These are phyloP conservation scores for Henckelia pumila DNA, from an alignment of 257 asterid genomes.

Conservation along the genomic window DNA sequence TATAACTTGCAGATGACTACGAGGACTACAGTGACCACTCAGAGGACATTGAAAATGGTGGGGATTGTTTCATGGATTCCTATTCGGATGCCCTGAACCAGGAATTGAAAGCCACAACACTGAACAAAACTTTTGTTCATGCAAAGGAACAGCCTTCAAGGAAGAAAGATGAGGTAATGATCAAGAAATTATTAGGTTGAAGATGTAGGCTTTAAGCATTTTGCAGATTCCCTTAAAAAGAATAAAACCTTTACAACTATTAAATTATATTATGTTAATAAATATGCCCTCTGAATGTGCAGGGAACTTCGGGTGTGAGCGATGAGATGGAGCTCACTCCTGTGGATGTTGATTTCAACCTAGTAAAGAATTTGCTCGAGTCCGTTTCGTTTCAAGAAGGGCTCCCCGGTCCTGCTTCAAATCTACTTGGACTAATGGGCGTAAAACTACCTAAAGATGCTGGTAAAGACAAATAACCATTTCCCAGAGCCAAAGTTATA, in stretches of 20 bases:
- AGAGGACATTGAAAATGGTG: conserved; percentile 52
- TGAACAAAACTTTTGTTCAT: conserved; percentile 62
- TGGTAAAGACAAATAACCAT: conserved; percentile 50
- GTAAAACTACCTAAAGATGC: conserved; percentile 67
- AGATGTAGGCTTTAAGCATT: background rate
- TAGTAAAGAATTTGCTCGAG: conserved; percentile 75
- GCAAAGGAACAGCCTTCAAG: conserved; percentile 48
- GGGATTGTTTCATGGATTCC: conserved; percentile 62
- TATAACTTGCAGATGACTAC: conserved; percentile 54
- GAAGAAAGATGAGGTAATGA: conserved; percentile 65
- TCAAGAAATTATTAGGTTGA: background rate
- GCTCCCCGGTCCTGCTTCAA: conserved; percentile 93
- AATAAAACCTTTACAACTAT: background rate
- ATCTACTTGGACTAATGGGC: conserved; percentile 86
- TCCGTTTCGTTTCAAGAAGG: conserved; percentile 91
- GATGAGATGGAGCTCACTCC: conserved; percentile 73
- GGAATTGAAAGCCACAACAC: conserved; percentile 75
- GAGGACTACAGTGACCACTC: conserved; percentile 54
- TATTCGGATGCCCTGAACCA: conserved; percentile 69
- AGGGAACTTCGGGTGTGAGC: conserved; percentile 60
- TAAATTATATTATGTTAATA: background rate
- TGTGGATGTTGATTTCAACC: conserved; percentile 87
- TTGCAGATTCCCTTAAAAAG: background rate
- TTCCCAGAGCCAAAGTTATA: background rate
- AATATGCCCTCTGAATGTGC: conserved; percentile 13